A percentile compares a stretch with the other conserved stretches of the same genome.
Conservation (phyloP, 2,329 filamentous ascomycete genomes). For the Clonostachys byssicola region DNA sequence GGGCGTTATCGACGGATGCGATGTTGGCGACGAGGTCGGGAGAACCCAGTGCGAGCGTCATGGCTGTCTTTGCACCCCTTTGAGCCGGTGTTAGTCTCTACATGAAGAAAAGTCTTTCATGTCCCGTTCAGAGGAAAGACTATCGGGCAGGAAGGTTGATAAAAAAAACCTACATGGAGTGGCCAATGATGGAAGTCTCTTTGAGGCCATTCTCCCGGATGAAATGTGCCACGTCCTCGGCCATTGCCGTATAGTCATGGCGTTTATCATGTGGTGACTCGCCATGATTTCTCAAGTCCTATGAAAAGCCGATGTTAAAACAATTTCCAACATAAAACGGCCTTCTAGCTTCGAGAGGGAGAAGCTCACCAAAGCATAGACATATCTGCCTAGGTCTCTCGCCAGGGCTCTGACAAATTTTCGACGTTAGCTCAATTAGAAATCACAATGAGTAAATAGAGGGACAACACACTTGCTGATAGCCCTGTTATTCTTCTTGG, state of each 20-base stretch:
- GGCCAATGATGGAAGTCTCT: slow-evolving; percentile 76
- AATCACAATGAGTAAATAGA: neutral
- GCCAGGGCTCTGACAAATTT: slow-evolving; percentile 61
- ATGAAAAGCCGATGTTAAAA: slow-evolving; percentile 3
- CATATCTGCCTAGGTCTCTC: slow-evolving; percentile 71
- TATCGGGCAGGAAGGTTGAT: neutral
- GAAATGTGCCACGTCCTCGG: slow-evolving; percentile 77
- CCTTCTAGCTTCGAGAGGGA: no score
- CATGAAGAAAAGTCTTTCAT: neutral
- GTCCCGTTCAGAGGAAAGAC: neutral
- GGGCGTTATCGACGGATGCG: slow-evolving; percentile 88
- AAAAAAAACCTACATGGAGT: slow-evolving; percentile 69
- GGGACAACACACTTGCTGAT: slow-evolving; percentile 77
- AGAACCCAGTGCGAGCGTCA: slow-evolving; percentile 74
- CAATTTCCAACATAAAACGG: no score
- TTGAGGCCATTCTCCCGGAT: slow-evolving; percentile 67
- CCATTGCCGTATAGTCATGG: slow-evolving; percentile 82
- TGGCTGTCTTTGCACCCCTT: slow-evolving; percentile 88
- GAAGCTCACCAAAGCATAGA: slow-evolving; percentile 72
- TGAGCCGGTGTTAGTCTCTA: neutral
- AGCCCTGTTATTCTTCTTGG: slow-evolving; percentile 89
- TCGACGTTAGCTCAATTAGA: slow-evolving; percentile 5
- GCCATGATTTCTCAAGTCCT: slow-evolving; percentile 93
- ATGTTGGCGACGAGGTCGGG: slow-evolving; percentile 66
- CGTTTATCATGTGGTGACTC: slow-evolving; percentile 72